Conservation (phyloP, 495 filamentous ascomycete genomes). For the Amniculicola lignicola region DNA sequence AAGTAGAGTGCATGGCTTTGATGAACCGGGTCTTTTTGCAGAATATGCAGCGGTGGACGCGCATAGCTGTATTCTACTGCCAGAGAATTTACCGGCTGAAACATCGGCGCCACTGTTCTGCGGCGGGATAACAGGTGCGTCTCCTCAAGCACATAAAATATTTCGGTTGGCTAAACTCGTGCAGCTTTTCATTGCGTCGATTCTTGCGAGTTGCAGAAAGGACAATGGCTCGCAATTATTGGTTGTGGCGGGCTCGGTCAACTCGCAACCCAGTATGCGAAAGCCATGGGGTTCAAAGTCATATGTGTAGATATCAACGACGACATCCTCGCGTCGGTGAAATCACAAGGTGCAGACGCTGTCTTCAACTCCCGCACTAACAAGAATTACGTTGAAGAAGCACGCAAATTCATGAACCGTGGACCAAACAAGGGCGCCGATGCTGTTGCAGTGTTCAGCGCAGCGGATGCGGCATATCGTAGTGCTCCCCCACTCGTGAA, state of each 20-base stretch:
- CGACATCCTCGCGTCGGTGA: constrained; percentile 29
- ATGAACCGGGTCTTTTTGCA: constrained; percentile 32
- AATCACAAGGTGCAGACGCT: constrained; percentile 36
- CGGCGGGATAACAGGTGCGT: constrained; percentile 32
- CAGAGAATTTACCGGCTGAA: constrained; percentile 27
- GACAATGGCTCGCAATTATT: constrained; percentile 38
- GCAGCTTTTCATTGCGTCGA: constrained; percentile 43
- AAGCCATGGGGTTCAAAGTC: constrained; percentile 36
- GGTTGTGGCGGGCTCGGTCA: constrained; percentile 32
- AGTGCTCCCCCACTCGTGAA: constrained; percentile 33
- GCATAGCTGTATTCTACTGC: constrained; percentile 28
- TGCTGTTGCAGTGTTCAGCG: constrained; percentile 41
- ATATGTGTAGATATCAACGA: constrained; percentile 37
- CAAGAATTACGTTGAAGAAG: constrained; percentile 37
- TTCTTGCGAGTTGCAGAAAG: constrained; percentile 39
- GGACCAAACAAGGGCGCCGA: constrained; percentile 36
- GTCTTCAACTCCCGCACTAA: constrained; percentile 42
- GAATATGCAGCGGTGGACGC: constrained; percentile 35
- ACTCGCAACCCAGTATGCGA: constrained; percentile 35
- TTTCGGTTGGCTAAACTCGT: neutral
- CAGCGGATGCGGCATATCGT: constrained; percentile 39
- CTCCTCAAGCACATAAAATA: neutral
- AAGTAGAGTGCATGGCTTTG: constrained; percentile 33
- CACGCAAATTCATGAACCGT: constrained; percentile 35
- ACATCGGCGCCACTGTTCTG: constrained; percentile 34